Conservation (phyloP, 257 asterid species). For the Rhazya stricta region DNA sequence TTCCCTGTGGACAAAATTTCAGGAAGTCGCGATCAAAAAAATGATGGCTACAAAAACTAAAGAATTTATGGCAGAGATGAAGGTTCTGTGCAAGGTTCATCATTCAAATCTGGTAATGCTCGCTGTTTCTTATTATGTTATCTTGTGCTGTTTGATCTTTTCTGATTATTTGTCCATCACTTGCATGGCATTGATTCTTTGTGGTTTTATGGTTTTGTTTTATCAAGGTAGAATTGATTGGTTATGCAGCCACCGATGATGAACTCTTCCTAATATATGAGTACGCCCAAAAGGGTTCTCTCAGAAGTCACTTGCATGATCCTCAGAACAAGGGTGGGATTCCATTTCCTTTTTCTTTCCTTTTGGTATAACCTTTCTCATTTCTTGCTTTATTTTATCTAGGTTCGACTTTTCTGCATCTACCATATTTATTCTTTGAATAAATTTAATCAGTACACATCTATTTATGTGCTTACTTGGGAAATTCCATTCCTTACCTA, state of each 20-base stretch:
- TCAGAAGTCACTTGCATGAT: slow-evolving; percentile 81
- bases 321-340: slow-evolving; percentile 74
- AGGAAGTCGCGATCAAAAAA: slow-evolving; percentile 91
- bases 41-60: slow-evolving; percentile 88
- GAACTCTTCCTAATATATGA: slow-evolving; percentile 88
- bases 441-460: not conserved
- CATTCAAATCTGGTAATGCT: slow-evolving; percentile 85
- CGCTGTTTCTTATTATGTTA: not conserved
- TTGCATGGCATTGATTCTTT: slow-evolving; percentile 7
- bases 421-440: not conserved
- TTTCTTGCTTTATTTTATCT: not conserved
- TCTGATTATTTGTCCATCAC: not conserved
- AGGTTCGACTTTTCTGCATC: not conserved
- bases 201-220: slow-evolving; percentile 21
- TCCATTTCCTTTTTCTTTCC: not conserved
- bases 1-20: slow-evolving; percentile 19
- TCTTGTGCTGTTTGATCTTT: not conserved
- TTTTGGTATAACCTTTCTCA: not conserved
- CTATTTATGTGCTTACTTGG: not conserved
- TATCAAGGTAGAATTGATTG: slow-evolving; percentile 92
- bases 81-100: slow-evolving; percentile 96
- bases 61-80: slow-evolving; percentile 91
- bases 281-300: slow-evolving; percentile 89
- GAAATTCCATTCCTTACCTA: not conserved
- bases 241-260: slow-evolving; percentile 74